phyloP scores from a whole-genome alignment of 106 monocot genomes.

The Gastrodia elata region DNA sequence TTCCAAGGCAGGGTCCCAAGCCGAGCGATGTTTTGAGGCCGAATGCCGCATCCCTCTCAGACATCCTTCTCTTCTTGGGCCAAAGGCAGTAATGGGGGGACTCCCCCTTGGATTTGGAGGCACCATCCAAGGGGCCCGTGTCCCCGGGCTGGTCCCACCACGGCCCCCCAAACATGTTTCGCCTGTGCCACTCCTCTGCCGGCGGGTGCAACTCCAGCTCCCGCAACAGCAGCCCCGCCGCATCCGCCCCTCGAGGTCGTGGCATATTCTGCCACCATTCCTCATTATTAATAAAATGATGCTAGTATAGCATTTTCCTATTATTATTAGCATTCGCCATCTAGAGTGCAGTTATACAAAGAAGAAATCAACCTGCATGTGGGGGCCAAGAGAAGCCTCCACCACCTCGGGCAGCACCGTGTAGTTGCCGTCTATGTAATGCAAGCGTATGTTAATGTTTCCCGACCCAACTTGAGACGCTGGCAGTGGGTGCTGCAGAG shows the following conservation, averaged over 20 bases:
- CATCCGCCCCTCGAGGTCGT: conserved; percentile 95
- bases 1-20: conserved; percentile 84
- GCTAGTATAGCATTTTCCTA: no score
- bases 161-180: conserved; percentile 99
- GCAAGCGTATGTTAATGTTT: conserved; percentile 75
- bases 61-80: conserved; percentile 86
- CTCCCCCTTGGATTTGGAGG: conserved; percentile 28
- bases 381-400: conserved; percentile 91
- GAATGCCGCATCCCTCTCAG: conserved; percentile 98
- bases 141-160: conserved; percentile 98
- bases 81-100: conserved; percentile 49
- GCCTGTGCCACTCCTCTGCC: conserved; percentile 96
- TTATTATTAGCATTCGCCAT: no score
- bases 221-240: conserved; percentile 89
- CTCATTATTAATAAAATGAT: no score
- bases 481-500: conserved; percentile 72
- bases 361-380: conserved; percentile 69
- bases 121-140: conserved; percentile 55
- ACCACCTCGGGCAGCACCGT: conserved; percentile 97
- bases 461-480: conserved; percentile 75
- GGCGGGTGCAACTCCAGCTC: conserved; percentile 96
- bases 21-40: conserved; percentile 93
- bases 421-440: conserved; percentile 97
- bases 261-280: conserved; percentile 99
- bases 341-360: no score